Base-by-base conservation (phyloP, 306 rosid species). In the Glycine tomentella region DNA sequence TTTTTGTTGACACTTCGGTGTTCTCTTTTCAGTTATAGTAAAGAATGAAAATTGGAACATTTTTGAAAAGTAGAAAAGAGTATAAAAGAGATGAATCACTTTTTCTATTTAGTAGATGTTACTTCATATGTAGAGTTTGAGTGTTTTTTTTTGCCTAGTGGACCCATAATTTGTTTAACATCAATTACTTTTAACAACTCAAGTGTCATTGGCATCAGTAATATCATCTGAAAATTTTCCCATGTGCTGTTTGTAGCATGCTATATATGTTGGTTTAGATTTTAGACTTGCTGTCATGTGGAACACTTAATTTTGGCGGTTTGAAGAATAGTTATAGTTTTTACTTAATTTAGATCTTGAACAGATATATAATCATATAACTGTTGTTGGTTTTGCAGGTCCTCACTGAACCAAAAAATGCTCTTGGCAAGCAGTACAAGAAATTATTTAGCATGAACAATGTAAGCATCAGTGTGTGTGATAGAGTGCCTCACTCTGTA, bases 391-490 rank as follows among this genome's bases (percentile, higher is more conserved):
- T 63, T 76, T 80, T 86, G 71, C 88, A 95, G 99, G 97, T 95
- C 78, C 97, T 95, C 65, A 90, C 89, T 8, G 93, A 91, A 88
- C 99, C 99, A 7, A 95, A 91, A 86, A 91, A 95, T 73, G 97
- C 99, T 80, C 97, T 95, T 72, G 92, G 97, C 40, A 93, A 89
- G 88, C 99, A 95, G 88, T 95, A 89, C 97, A 90, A 90, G 93
- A 95, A 92, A 79, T 83, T 95, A 81, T 90, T 95, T 76, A 84
- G 94, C 83, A 91, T 95, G 97, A 95, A 95, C 73, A 82, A 91
- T 58, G 99, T 95, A 86, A 95, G 95, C 72, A 59, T 56, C 50
- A 56, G 9, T 42, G 46, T 42, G 16, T 66, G 7, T 56, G 49
- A 4, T 42, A 11, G 48, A 40, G 51, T 66, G 72, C 4, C 8